phyloP scores from a whole-genome alignment of 768 basidiomycete species.

The Lyophyllum atratum region DNA sequence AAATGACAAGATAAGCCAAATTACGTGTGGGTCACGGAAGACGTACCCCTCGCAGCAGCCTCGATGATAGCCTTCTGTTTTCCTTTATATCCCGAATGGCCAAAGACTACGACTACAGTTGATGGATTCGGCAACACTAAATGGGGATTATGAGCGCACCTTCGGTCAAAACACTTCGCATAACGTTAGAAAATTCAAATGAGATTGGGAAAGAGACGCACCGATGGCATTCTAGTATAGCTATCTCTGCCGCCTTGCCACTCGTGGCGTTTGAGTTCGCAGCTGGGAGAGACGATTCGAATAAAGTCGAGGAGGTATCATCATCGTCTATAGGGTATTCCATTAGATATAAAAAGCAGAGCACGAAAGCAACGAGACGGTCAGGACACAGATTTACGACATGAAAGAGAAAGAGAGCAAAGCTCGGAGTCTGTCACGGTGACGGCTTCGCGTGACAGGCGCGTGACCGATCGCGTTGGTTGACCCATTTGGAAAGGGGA shows the following conservation, averaged over 20 bases:
- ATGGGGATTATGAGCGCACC: constrained; percentile 3
- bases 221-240: constrained; percentile 8
- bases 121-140: not conserved
- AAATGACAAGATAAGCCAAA: not conserved
- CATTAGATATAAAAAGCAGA: not conserved
- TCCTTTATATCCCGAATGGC: constrained; percentile 69
- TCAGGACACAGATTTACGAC: not conserved
- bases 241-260: not conserved
- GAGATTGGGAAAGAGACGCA: not conserved
- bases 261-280: not conserved
- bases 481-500: not conserved
- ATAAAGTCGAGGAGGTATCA: constrained; percentile 7
- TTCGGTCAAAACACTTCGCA: constrained; percentile 16
- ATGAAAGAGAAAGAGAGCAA: not conserved
- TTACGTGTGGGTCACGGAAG: not conserved
- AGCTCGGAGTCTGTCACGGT: not conserved
- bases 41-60: constrained; percentile 62
- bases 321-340: not conserved
- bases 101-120: constrained; percentile 54
- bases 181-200: not conserved
- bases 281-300: constrained; percentile 13
- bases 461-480: constrained; percentile 26
- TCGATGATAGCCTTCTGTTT: constrained; percentile 78
- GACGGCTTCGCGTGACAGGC: not conserved
- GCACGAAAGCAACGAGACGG: not conserved